These are phyloP conservation scores for Solanum etuberosum DNA, from an alignment of 257 asterid genomes.

Conservation along the genomic window DNA sequence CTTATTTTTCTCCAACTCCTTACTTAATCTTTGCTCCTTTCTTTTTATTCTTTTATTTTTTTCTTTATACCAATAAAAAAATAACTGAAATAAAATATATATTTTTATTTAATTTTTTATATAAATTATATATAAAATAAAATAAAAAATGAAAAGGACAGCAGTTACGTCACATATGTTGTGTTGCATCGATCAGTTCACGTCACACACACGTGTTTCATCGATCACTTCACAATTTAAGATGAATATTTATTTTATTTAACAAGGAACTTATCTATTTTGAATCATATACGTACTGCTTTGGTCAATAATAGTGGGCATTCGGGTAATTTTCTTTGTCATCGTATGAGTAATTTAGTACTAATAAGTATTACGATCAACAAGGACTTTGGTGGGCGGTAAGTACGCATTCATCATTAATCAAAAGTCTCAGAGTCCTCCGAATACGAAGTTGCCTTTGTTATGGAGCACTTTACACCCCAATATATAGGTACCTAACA, in stretches of 20 bases:
- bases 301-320: background rate
- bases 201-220: no score
- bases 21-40: background rate
- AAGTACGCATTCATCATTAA: no score
- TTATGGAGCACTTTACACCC: background rate
- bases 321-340: background rate
- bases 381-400: no score
- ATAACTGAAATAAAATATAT: background rate
- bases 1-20: background rate
- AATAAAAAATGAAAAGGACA: background rate
- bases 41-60: background rate
- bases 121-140: no score
- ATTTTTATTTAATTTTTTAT: no score
- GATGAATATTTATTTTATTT: no score
- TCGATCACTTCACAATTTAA: background rate
- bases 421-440: background rate
- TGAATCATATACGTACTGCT: background rate
- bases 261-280: no score
- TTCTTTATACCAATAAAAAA: background rate
- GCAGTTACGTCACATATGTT: background rate
- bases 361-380: no score
- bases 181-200: background rate
- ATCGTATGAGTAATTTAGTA: background rate
- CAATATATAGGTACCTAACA: no score
- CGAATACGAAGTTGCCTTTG: rapidly evolving